Percentiles rank a stretch among this genome's conserved stretches.
Conservation (phyloP, 2,329 filamentous ascomycete species). For the Colletotrichum truncatum region DNA sequence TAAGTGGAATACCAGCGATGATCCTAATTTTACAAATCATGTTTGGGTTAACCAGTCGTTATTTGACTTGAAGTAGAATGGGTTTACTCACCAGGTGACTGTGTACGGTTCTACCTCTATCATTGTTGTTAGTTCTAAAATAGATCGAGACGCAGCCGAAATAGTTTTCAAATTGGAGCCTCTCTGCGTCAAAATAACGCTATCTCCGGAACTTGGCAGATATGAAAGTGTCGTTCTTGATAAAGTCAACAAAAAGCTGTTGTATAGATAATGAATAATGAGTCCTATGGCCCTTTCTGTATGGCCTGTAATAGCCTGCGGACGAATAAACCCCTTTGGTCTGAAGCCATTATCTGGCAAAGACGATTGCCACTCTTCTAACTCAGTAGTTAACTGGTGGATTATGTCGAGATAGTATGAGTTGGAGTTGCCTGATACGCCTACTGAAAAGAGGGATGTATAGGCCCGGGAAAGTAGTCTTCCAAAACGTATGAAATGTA, state of each 20-base stretch:
- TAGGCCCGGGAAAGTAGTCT: slow-evolving; percentile 44
- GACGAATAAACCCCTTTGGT: slow-evolving; percentile 23
- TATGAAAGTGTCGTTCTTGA: slow-evolving; percentile 36
- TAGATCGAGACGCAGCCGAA: slow-evolving; percentile 35
- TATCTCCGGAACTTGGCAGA: slow-evolving; percentile 20
- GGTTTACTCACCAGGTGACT: too few species aligned
- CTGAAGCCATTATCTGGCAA: slow-evolving; percentile 35
- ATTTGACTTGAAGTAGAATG: too few species aligned
- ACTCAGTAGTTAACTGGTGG: slow-evolving; percentile 37
- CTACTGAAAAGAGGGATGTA: slow-evolving; percentile 44
- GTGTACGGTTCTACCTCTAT: slow-evolving; percentile 41
- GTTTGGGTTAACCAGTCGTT: too few species aligned
- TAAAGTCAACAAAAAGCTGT: slow-evolving; percentile 38
- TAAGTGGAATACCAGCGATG: slow-evolving; percentile 45
- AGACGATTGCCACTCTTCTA: slow-evolving; percentile 39
- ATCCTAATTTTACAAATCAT: slow-evolving; percentile 35
- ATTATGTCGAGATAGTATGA: slow-evolving; percentile 37
- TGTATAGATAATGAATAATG: slow-evolving; percentile 38
- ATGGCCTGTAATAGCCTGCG: slow-evolving; percentile 16
- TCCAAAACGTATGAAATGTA: slow-evolving; percentile 39
- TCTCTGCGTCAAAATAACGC: slow-evolving; percentile 26
- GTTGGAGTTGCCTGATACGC: slow-evolving; percentile 35
- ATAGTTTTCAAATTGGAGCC: slow-evolving; percentile 31
- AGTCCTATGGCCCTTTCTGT: slow-evolving; percentile 24
- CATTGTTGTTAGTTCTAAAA: slow-evolving; percentile 38